phyloP scores from a whole-genome alignment of 2,329 filamentous ascomycete species.

The Phoma herbarum region DNA sequence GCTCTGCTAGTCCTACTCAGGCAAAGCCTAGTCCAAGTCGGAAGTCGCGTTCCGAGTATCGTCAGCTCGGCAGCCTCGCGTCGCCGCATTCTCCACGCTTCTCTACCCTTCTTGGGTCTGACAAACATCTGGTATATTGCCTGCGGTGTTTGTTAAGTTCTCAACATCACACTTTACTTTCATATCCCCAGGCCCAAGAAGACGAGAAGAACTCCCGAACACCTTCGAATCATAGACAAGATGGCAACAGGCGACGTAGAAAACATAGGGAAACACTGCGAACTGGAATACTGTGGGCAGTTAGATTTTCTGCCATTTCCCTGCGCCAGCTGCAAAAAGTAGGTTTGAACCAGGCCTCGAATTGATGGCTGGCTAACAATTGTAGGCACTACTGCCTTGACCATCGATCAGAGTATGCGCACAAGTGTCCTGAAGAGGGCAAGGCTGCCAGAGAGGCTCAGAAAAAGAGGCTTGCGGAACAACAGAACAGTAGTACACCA shows the following conservation, averaged over 20 bases:
- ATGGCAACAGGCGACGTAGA: conserved; percentile 78
- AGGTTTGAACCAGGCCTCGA: conserved; percentile 20
- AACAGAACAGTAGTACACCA: neutral
- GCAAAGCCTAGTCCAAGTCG: conserved; percentile 6
- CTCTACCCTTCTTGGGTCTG: neutral
- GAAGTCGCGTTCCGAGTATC: conserved; percentile 26
- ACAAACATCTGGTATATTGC: neutral
- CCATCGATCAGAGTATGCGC: conserved; percentile 85
- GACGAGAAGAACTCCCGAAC: neutral
- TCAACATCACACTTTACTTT: neutral
- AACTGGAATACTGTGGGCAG: conserved; percentile 89
- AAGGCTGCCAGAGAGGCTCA: neutral
- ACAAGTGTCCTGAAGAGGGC: conserved; percentile 71
- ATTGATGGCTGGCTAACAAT: conserved; percentile 22
- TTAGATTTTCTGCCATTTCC: conserved; percentile 96
- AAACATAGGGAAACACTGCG: conserved; percentile 88
- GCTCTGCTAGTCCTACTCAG: neutral
- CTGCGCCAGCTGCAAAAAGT: conserved; percentile 83
- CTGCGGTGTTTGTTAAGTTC: neutral
- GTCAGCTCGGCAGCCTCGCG: conserved; percentile 18
- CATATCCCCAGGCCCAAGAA: neutral
- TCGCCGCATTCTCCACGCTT: conserved; percentile 9
- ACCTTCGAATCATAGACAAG: conserved; percentile 51
- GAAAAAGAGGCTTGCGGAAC: neutral
- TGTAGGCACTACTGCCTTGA: conserved; percentile 86